Evolutionary conservation across 2,329 filamentous ascomycete genomes (phyloP).

Genomic region (Aspergillus ochraceoroseus): DNA sequence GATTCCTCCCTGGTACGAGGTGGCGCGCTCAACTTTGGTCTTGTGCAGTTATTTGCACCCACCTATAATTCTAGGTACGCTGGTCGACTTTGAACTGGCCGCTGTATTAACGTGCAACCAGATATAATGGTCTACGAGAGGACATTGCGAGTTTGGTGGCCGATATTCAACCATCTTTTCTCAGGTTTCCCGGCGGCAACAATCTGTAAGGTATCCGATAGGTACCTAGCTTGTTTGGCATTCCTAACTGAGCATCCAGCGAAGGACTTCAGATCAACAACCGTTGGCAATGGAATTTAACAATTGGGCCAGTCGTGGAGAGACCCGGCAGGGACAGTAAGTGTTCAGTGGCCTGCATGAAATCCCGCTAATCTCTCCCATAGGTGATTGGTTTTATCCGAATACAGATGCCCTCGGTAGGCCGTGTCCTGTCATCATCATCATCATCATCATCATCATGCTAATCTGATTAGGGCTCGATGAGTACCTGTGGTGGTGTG

Average conservation of each 20-base stretch:
- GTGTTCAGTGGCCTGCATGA: neutral
- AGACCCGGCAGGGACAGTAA: slow-evolving; percentile 51
- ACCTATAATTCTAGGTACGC: slow-evolving; percentile 23
- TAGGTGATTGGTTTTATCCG: slow-evolving; percentile 54
- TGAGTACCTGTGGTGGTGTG: slow-evolving; percentile 59
- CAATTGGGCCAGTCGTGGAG: slow-evolving; percentile 39
- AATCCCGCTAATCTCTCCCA: neutral
- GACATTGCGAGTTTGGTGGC: slow-evolving; percentile 54
- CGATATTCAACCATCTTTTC: slow-evolving; percentile 52
- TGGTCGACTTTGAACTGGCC: too few relatives aligned
- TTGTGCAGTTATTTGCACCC: slow-evolving; percentile 28
- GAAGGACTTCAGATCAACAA: slow-evolving; percentile 29
- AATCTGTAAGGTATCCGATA: slow-evolving; percentile 45
- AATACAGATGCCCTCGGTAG: slow-evolving; percentile 58
- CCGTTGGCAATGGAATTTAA: slow-evolving; percentile 43
- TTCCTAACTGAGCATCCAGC: slow-evolving; percentile 9
- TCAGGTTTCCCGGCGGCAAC: slow-evolving; percentile 63
- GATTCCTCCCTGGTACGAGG: slow-evolving; percentile 23
- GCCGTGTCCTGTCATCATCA: neutral
- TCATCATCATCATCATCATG: neutral
- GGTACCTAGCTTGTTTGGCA: neutral
- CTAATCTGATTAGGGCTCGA: slow-evolving; percentile 29
- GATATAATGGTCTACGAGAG: slow-evolving; percentile 52
- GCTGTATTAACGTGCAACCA: too few relatives aligned
- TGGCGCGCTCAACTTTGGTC: slow-evolving; percentile 24